phyloP scores from a whole-genome alignment of 2,329 filamentous ascomycete species.

The Fusarium staphyleae region DNA sequence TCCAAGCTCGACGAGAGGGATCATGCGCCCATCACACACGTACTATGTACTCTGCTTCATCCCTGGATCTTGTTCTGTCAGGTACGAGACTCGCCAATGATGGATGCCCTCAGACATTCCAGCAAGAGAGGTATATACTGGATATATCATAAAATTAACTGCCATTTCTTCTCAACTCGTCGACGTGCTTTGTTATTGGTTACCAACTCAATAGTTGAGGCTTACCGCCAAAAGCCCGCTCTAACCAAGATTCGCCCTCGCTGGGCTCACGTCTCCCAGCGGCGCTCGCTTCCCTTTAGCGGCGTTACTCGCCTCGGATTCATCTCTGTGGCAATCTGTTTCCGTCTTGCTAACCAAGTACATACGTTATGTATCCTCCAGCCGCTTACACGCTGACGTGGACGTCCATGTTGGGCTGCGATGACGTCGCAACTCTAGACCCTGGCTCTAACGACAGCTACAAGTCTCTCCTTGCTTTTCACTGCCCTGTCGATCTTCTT shows the following conservation, averaged over 20 bases:
- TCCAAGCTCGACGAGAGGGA: too few relatives aligned
- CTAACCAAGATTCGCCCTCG: slow-evolving; percentile 20
- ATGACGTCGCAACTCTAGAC: slow-evolving; percentile 24
- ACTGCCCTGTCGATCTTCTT: slow-evolving; percentile 11
- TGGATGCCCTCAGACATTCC: too few relatives aligned
- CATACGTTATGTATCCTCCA: neutral
- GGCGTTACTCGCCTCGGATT: neutral
- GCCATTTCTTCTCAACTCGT: neutral
- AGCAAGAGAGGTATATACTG: too few relatives aligned
- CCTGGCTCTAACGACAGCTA: slow-evolving; percentile 1
- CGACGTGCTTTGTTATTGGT: too few relatives aligned
- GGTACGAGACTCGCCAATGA: too few relatives aligned
- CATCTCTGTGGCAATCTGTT: slow-evolving; percentile 6
- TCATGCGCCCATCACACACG: too few relatives aligned
- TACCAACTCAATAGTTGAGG: too few relatives aligned
- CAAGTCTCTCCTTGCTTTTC: neutral
- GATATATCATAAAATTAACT: slow-evolving; percentile 2
- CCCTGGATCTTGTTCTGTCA: too few relatives aligned
- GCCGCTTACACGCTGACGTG: neutral
- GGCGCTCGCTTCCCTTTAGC: slow-evolving; percentile 12
- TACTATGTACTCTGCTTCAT: too few relatives aligned
- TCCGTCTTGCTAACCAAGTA: slow-evolving; percentile 15
- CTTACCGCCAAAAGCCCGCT: too few relatives aligned
- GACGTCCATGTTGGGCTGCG: neutral
- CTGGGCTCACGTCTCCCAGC: slow-evolving; percentile 24